Percentiles rank a stretch among this genome's conserved stretches.
phyloP scores from a whole-genome alignment of 306 rosid species.

The Fragaria iinumae region DNA sequence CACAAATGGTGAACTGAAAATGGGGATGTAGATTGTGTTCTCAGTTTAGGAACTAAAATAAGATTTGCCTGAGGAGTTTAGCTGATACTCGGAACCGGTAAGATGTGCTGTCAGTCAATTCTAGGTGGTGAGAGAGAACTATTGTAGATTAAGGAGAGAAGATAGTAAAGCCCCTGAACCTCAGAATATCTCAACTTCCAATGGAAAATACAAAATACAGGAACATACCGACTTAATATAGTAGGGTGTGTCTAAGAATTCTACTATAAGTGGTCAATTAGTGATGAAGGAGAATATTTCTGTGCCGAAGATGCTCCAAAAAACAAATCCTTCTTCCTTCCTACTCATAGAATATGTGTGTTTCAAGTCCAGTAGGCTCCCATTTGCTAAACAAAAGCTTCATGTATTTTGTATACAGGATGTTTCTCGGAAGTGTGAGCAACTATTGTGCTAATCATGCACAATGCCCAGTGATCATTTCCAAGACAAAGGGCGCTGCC shows the following conservation, averaged over 20 bases:
- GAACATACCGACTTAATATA: neutral
- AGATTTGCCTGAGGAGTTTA: neutral
- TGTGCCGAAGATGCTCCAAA: neutral
- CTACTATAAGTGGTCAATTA: neutral
- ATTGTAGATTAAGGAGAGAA: neutral
- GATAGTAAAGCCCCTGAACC: neutral
- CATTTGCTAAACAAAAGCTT: slow-evolving; percentile 2
- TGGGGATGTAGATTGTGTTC: neutral
- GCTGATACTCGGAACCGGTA: neutral
- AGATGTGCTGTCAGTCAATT: neutral
- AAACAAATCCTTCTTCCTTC: neutral
- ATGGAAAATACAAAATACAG: neutral
- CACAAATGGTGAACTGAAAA: neutral
- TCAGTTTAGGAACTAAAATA: neutral
- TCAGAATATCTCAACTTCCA: neutral
- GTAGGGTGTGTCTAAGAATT: neutral
- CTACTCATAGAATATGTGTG: neutral
- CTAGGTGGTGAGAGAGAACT: neutral
- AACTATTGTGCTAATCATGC: slow-evolving; percentile 75
- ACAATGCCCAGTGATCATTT: slow-evolving; percentile 65
- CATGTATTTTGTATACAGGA: slow-evolving; percentile 46
- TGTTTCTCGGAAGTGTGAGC: slow-evolving; percentile 95
- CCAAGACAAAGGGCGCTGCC: slow-evolving; percentile 48
- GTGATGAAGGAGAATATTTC: too few relatives aligned
- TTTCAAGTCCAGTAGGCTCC: neutral